Evolutionary conservation across 768 basidiomycete genomes (phyloP), one percentile per base, ranked within the genome.

Genomic region (Leccinum barrowsii): DNA sequence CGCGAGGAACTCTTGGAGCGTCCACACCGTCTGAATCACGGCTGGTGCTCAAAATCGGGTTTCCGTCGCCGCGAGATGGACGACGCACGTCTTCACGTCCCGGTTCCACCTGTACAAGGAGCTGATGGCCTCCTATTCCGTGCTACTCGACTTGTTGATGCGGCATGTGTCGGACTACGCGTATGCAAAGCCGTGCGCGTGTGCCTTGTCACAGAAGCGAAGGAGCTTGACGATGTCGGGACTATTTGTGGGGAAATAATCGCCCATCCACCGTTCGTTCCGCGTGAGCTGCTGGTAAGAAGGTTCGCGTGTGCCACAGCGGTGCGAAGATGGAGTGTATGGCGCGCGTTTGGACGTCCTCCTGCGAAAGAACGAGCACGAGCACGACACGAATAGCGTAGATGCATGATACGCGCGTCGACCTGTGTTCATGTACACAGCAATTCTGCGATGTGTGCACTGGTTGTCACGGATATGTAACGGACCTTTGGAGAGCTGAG

Each of bases 71-170:
- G 54, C 59, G 32, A 62, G 60, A 50, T 62, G 51, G 32, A 61
- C 40, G 51, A 56, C 46, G 59, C 61, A 62, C 10, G 56, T 47
- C 3, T 61, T 32, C 15, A 54, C 50, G 2, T 62, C 51, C 24
- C 51, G 52, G 47, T 62, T 61, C 61, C 47, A 48, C 7, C 47
- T 48, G 12, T 48, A 48, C 47, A 48, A 26, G 15, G 47, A 48
- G 7, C 47, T 7, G 13, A 48, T 48, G 22, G 15, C 61, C 7
- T 62, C 61, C 7, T 54, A 51, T 6, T 62, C 61, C 13, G 60
- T 51, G 4, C 60, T 62, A 42, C 60, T 62, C 28, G 55, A 58
- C 44, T 63, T 62, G 52, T 62, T 24, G 44, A 62, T 62, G 26
- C 55, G 58, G 13, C 55, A 62, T 1, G 55, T 62, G 21, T 62